Evolutionary conservation across 257 asterid genomes (phyloP), one percentile per base, ranked within the genome.

Genomic region (Misopates orontium): DNA sequence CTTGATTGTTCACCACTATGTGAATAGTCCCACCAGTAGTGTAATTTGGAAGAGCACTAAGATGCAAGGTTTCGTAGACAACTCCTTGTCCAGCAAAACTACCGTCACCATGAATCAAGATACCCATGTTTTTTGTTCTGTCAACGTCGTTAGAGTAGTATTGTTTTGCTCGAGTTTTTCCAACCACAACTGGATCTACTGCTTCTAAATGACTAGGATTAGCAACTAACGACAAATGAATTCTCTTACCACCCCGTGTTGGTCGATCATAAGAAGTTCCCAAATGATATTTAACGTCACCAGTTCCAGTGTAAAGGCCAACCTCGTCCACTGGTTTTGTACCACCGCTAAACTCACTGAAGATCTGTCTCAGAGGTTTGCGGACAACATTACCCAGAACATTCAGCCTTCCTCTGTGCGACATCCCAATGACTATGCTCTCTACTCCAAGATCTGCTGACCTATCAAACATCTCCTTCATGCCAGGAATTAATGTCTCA

Each of bases 391-490:
- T 91, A 36, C 94, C 95, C 69, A 88, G 73, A 66, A 91, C 95
- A 71, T 91, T 91, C 75, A 91, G 78, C 68, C 98, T 84, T 66
- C 97, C 97, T 80, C 97, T 85, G 63, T 91, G 97, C 1, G 97
- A 85, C 97, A 91, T 91, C 74, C 97, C 97, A 74, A 88, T 86
- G 41, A 91, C 97, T 49, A 91, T 88, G 82, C 88, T 91, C 86
- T 91, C 95, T 16, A 91, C 97, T 62, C 97, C 97, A 68, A 88
- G 91, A 81, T 91, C 97, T 39, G 97, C 92, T 56, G 97, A 76
- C 77, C 96, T 91, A 71, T 91, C 98, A 60, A 91, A 91, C 98
- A 91, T 91, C 82, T 91, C 98, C 83, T 91, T 91, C 98, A 91
- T 91, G 64, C 98, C 98, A 68, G 98, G 96, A 76, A 91, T 91